Percentiles rank a stretch among this genome's conserved stretches.
phyloP scores from a whole-genome alignment of 2,329 filamentous ascomycete genomes.

The Aureobasidium melanogenum region DNA sequence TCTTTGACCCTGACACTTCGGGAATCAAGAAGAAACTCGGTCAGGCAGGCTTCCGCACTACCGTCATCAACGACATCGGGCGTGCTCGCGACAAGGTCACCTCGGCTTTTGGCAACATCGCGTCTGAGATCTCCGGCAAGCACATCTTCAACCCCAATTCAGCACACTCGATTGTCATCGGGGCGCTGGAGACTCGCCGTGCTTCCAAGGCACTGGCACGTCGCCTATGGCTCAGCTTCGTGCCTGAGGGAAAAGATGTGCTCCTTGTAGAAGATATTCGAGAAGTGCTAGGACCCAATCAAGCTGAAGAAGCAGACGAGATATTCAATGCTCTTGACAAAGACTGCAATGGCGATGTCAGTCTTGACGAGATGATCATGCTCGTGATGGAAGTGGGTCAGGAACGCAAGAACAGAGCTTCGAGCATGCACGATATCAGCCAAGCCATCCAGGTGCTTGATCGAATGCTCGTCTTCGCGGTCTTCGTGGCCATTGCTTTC shows the following conservation, averaged over 20 bases:
- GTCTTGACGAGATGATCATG: slow-evolving; percentile 27
- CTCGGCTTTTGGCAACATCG: slow-evolving; percentile 74
- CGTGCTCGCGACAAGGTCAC: slow-evolving; percentile 76
- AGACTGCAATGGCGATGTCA: slow-evolving; percentile 28
- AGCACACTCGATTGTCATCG: slow-evolving; percentile 22
- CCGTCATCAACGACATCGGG: slow-evolving; percentile 52
- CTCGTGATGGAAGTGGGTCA: slow-evolving; percentile 21
- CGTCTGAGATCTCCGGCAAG: slow-evolving; percentile 78
- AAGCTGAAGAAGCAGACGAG: slow-evolving; percentile 21
- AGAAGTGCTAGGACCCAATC: slow-evolving; percentile 21
- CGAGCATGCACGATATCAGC: slow-evolving; percentile 25
- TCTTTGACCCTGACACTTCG: slow-evolving; percentile 62
- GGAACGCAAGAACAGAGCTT: slow-evolving; percentile 24
- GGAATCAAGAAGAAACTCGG: slow-evolving; percentile 34
- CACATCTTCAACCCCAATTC: slow-evolving; percentile 55
- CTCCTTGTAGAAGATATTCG: slow-evolving; percentile 22
- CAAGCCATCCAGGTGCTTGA: slow-evolving; percentile 29
- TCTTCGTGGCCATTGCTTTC: slow-evolving; percentile 23
- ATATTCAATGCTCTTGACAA: slow-evolving; percentile 25
- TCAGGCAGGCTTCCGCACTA: slow-evolving; percentile 54
- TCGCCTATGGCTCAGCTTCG: slow-evolving; percentile 27
- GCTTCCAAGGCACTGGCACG: slow-evolving; percentile 26
- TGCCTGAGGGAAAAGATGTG: slow-evolving; percentile 19
- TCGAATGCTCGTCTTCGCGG: slow-evolving; percentile 22
- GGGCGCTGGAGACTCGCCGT: slow-evolving; percentile 21